A percentile compares a stretch with the other conserved stretches of the same genome.
Conservation (phyloP, 192 early-diverging fungal genomes). For the Linnemannia schmuckeri region DNA sequence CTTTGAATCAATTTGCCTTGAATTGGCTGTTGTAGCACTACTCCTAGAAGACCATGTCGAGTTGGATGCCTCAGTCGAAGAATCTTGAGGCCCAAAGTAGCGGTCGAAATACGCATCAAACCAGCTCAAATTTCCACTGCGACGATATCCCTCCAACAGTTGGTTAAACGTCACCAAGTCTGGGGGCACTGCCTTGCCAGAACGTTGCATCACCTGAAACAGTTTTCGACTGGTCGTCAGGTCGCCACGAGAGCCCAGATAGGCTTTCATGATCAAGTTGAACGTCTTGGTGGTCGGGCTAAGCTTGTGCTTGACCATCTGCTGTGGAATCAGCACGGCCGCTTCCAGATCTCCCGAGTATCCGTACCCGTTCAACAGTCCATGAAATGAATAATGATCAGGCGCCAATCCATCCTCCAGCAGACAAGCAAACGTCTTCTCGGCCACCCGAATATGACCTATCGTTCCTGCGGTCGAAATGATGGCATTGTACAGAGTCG, state of each 20-base stretch:
- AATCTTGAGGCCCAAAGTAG: slow-evolving; percentile 19
- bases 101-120: slow-evolving; percentile 51
- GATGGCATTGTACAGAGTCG: slow-evolving; percentile 43
- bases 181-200: slow-evolving; percentile 16
- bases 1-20: background rate
- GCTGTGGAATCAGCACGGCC: slow-evolving; percentile 30
- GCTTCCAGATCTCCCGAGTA: slow-evolving; percentile 31
- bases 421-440: slow-evolving; percentile 33
- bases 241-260: slow-evolving; percentile 20
- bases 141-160: slow-evolving; percentile 47
- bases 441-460: slow-evolving; percentile 26
- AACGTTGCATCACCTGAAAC: slow-evolving; percentile 32
- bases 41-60: background rate
- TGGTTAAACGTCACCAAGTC: slow-evolving; percentile 49
- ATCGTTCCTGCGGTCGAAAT: slow-evolving; percentile 41
- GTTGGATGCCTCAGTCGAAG: background rate
- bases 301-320: slow-evolving; percentile 52
- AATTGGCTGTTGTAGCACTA: too few species aligned
- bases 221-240: slow-evolving; percentile 33
- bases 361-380: slow-evolving; percentile 48
- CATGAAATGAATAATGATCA: slow-evolving; percentile 46
- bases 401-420: slow-evolving; percentile 34
- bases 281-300: slow-evolving; percentile 53
- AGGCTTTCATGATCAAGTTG: slow-evolving; percentile 53
- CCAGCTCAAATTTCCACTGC: slow-evolving; percentile 35